These are phyloP conservation scores for Sugiyamaella pinicola DNA, from an alignment of 1,139 yeast genomes.

Conservation along the genomic window DNA sequence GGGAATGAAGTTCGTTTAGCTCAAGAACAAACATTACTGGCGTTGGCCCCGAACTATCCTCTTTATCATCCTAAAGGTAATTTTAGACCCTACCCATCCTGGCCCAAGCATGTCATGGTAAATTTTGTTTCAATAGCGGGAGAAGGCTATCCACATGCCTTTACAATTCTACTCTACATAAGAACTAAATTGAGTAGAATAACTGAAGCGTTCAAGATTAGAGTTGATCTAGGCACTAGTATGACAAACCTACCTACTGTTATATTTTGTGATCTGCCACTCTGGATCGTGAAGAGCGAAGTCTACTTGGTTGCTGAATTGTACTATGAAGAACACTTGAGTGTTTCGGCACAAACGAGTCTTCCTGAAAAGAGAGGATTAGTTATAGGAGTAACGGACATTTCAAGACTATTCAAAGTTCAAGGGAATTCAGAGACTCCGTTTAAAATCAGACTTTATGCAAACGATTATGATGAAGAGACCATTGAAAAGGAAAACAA, in stretches of 20 bases:
- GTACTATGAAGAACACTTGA: slow-evolving; percentile 37
- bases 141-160: slow-evolving; percentile 56
- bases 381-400: slow-evolving; percentile 87
- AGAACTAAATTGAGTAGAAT: slow-evolving; percentile 61
- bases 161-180: slow-evolving; percentile 71
- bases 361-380: slow-evolving; percentile 60
- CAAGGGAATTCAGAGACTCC: slow-evolving; percentile 49
- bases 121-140: slow-evolving; percentile 76
- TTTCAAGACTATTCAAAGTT: slow-evolving; percentile 73
- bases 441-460: slow-evolving; percentile 68
- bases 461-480: slow-evolving; percentile 56
- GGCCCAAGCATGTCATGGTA: slow-evolving; percentile 79
- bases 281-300: slow-evolving; percentile 45
- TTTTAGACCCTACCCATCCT: neutral
- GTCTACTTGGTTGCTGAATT: slow-evolving; percentile 40
- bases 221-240: slow-evolving; percentile 62
- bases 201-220: slow-evolving; percentile 80
- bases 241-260: slow-evolving; percentile 76
- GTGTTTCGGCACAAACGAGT: neutral
- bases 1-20: slow-evolving; percentile 62
- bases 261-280: slow-evolving; percentile 74
- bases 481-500: slow-evolving; percentile 49
- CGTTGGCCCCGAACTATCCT: slow-evolving; percentile 75
- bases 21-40: slow-evolving; percentile 67
- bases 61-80: slow-evolving; percentile 31